Base-by-base conservation (phyloP, 2,329 filamentous ascomycete genomes). In the Cryphonectria carpinicola region DNA sequence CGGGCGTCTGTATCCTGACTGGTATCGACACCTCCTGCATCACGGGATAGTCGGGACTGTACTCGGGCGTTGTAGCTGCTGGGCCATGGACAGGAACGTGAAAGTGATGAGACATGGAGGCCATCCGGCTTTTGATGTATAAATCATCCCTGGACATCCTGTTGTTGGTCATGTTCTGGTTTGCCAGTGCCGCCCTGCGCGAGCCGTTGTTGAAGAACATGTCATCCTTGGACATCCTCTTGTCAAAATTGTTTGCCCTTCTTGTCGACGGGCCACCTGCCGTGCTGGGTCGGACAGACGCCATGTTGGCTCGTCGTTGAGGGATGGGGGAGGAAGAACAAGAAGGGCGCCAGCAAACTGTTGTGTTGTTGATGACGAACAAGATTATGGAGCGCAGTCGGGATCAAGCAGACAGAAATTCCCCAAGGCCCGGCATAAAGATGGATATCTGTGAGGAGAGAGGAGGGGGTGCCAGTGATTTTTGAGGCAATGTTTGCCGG, bases 201-300 rank as follows among this genome's bases (percentile, higher is more conserved):
- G 61, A 46, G 61, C 73, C 74, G 54, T 73, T 74, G 60, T 74
- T 78, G 69, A 83, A 71, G 69, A 79, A 81, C 74, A 81, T 80
- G 73, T 84, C 82, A 73, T 83, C 82, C 67, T 80, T 84, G 32
- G 85, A 87, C 60, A 84, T 76, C 73, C 84, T 81, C 76, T 83
- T 85, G 74, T 82, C 79, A 67, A 78, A 79, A 54, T 76, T 76
- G 37, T 54, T 67, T 19, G 41, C 43, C 17, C n/a, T 46, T 58
- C 71, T 69, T 35, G 65, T 63, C 52, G 61, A 28, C 66, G 71
- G 56, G 22, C 74, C 73, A 49, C 74, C 76, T 58, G 75, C 74
- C 68, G 82, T 84, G 73, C 79, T 83, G 46, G 83, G 82, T 76
- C 82, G 79, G 69, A 78, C 78, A 69, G 77, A 73, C 76, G 80